Conservation (phyloP, 2,329 filamentous ascomycete species). For the Aspergillus tubingensis region DNA sequence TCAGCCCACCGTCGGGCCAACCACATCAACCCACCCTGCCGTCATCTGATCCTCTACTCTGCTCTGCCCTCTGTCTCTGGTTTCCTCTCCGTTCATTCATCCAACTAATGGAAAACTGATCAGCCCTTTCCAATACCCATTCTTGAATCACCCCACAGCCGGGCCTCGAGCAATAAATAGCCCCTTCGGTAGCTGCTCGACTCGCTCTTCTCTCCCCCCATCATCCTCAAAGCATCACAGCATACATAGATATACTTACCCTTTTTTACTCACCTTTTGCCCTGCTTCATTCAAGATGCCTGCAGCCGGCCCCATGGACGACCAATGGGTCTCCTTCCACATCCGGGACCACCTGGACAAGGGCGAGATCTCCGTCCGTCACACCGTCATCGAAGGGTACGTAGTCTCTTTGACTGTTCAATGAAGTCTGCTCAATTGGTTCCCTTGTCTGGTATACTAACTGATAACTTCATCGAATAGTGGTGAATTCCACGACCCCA, state of each 20-base stretch:
- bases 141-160: neutral
- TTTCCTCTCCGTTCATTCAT: neutral
- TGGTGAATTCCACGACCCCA: constrained; percentile 31
- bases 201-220: neutral
- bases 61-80: too few relatives aligned
- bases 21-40: constrained; percentile 4
- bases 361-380: constrained; percentile 28
- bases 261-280: neutral
- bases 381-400: constrained; percentile 34
- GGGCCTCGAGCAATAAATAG: neutral
- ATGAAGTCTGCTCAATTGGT: neutral
- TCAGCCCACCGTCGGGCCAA: constrained; percentile 6
- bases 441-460: neutral
- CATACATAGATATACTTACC: neutral
- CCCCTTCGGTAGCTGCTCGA: neutral
- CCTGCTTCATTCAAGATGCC: neutral
- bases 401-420: neutral
- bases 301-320: constrained; percentile 16
- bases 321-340: constrained; percentile 33
- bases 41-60: constrained; percentile 3
- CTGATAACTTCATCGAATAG: constrained; percentile 19
- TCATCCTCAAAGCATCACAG: neutral
- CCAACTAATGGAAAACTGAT: neutral
- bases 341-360: constrained; percentile 31
- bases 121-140: neutral